Base-by-base conservation (phyloP, 371 early-diverging fungal genomes). In the Mucor circinelloides region DNA sequence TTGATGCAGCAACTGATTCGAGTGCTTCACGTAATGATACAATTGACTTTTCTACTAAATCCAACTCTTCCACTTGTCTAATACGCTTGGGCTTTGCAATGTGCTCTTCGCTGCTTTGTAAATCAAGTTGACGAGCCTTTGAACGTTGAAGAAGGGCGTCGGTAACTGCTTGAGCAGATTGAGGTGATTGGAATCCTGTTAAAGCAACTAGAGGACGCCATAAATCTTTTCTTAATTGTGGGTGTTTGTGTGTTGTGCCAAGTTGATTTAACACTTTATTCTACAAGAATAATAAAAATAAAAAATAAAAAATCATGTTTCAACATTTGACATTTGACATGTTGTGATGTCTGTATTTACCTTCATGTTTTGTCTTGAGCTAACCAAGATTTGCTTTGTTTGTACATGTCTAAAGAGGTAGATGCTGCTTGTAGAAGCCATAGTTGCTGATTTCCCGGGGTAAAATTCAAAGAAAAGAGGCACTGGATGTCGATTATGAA, bases 351-450 rank as follows among this genome's bases (percentile, higher is more conserved):
- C 10, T 6, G 44, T 12, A 55, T 12, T 42, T 69, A 78, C 84
- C 79, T 81, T 76, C 67, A 81, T 75, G 40, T 61, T 70, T 36
- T 74, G 78, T 60, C 75, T 75, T 12, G 72, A 68, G 68, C 80
- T 81, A 10, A 88, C 85, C 65, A 88, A 77, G 48, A 88, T 81
- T 66, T 88, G 88, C 10, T 85, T 78, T 57, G 88, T 86, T 66
- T 88, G 88, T 67, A 88, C 77, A 69, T 88, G 83, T 57, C 88
- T 78, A 66, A 82, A 88, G 42, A 88, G 77, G 59, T 85, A 85
- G 42, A 88, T 76, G 30, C 80, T 64, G n/a, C 56, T 60, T 32
- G 62, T 48, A n/a, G 52, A 63, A 38, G 63, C 38, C 63, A 63
- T 63, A 6, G 28, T 6, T 32, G 21, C 21, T 44, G 28, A 27